Evolutionary conservation across 768 basidiomycete genomes (phyloP).

Genomic region (Leccinum incarnatum): DNA sequence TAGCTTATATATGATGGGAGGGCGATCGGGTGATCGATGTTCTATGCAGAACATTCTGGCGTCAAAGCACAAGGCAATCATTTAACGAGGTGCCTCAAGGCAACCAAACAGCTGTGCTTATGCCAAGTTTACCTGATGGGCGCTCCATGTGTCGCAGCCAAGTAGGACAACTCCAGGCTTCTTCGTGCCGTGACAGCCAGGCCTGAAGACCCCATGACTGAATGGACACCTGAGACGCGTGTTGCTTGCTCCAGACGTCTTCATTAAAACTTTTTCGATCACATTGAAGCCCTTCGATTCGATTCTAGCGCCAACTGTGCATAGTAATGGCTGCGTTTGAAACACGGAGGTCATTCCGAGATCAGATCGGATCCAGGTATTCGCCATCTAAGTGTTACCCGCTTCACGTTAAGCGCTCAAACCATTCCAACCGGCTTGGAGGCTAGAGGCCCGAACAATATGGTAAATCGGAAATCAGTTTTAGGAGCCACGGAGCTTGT

Average conservation of each 20-base stretch:
- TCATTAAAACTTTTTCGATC: neutral
- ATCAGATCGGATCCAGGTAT: neutral
- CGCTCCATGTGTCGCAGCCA: conserved; percentile 1
- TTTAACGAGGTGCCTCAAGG: neutral
- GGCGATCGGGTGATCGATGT: neutral
- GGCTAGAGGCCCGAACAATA: neutral
- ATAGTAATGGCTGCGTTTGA: neutral
- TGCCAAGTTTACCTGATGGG: neutral
- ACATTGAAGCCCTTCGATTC: neutral
- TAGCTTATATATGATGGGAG: conserved; percentile 1
- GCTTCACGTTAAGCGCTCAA: neutral
- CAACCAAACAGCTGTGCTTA: neutral
- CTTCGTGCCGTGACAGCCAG: conserved; percentile 13
- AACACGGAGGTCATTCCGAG: conserved; percentile 5
- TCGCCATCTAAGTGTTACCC: neutral
- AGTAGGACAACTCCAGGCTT: neutral
- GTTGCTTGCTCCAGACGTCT: conserved; percentile 1
- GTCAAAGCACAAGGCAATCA: neutral
- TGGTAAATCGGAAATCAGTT: neutral
- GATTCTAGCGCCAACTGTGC: neutral
- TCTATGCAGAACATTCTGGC: neutral
- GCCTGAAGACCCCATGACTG: neutral
- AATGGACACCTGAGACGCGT: neutral
- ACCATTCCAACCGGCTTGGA: neutral
- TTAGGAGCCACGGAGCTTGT: neutral